Percentiles rank a stretch among this genome's conserved stretches.
phyloP scores from a whole-genome alignment of 805 yeast species.

The Lipomyces japonicus region DNA sequence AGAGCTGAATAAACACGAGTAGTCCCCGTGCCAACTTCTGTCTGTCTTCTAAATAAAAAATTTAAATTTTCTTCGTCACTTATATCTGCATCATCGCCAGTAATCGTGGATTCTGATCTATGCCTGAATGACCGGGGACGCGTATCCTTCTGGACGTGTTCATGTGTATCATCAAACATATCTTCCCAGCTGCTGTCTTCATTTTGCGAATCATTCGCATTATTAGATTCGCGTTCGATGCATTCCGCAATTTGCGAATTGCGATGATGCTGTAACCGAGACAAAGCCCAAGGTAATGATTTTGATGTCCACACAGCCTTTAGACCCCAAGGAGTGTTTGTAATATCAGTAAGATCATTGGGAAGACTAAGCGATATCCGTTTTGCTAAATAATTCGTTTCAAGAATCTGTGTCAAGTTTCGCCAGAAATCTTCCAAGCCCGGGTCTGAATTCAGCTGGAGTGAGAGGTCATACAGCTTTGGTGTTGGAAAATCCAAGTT shows the following conservation, averaged over 20 bases:
- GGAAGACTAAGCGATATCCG: slow-evolving; percentile 34
- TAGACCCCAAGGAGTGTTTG: slow-evolving; percentile 38
- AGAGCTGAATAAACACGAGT: slow-evolving; percentile 18
- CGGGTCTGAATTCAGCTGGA: slow-evolving; percentile 26
- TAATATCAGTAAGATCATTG: slow-evolving; percentile 35
- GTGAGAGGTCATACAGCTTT: slow-evolving; percentile 21
- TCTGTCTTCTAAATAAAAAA: slow-evolving; percentile 12
- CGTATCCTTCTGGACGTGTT: neutral
- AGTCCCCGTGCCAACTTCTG: slow-evolving; percentile 10
- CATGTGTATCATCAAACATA: slow-evolving; percentile 17
- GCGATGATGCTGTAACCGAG: slow-evolving; percentile 24
- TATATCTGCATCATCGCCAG: neutral
- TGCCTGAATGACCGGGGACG: neutral
- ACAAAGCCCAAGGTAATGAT: slow-evolving; percentile 19
- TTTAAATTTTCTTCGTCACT: slow-evolving; percentile 19
- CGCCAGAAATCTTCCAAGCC: slow-evolving; percentile 33
- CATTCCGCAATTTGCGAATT: slow-evolving; percentile 15
- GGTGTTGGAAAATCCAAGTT: slow-evolving; percentile 24
- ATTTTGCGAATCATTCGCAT: slow-evolving; percentile 3
- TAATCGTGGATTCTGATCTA: neutral
- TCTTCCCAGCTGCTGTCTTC: slow-evolving; percentile 27
- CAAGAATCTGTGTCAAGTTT: slow-evolving; percentile 31
- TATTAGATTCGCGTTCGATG: slow-evolving; percentile 17
- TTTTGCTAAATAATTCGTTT: slow-evolving; percentile 32
- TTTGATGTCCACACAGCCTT: slow-evolving; percentile 34